Evolutionary conservation across 495 filamentous ascomycete genomes (phyloP), one percentile per base, ranked within the genome.

Genomic region (Xylaria cubensis): DNA sequence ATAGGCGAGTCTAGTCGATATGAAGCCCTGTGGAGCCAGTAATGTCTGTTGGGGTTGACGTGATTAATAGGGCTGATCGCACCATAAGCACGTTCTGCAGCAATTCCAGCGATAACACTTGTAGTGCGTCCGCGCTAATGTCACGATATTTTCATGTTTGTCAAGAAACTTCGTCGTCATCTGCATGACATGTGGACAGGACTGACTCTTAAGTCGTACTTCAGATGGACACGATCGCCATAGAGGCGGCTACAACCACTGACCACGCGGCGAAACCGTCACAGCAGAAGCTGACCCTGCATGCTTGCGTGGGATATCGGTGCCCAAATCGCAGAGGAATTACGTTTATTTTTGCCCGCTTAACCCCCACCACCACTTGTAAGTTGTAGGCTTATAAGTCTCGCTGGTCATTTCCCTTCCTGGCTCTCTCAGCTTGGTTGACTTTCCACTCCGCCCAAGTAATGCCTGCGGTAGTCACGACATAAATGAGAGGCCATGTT

Each of bases 41-140:
- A 61, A 74, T 61, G 73, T 62, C 24, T 71, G 74, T 53, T 75
- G 61, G 72, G 74, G 62, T 76, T 77, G 77, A 79, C 75, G 77
- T 77, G 77, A 77, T 79, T 61, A 72, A 66, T 79, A 70, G 73
- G 71, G 68, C 64, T 77, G 70, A 79, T 79, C 73, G 72, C 77
- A 79, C 71, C 77, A 77, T 79, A 53, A 24, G 24, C 34, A 19
- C 44, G 15, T 67, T 70, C 46, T 64, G 61, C 36, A 64, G 63
- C 32, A 64, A 24, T 71, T 71, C 46, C 48, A 53, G 26, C 10
- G 42, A 46, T n/a, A 70, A 39, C 67, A 64, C 50, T 26, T 19
- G 65, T 17, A 6, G 48, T 55, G 32, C 32, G 32, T 56, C 50
- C 4, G 19, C 65, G 34, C 48, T 32, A 65, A 36, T 19, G 36